These are phyloP conservation scores for Canariomyces notabilis DNA, from an alignment of 2,329 filamentous ascomycete genomes.

Conservation along the genomic window DNA sequence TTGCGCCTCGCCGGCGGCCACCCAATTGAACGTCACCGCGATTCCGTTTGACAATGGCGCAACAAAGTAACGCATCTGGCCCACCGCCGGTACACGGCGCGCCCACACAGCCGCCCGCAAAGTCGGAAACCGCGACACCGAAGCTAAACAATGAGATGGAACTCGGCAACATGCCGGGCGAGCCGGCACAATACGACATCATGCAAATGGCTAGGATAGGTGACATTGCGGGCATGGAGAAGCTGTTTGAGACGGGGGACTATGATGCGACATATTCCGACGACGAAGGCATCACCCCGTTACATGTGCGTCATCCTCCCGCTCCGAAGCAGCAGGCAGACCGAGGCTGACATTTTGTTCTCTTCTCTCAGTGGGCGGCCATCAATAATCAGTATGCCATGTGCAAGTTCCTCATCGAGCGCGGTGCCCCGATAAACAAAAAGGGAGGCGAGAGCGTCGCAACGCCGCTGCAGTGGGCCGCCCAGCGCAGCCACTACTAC, in stretches of 20 bases:
- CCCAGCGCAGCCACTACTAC: slow-evolving; percentile 94
- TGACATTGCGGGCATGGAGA: slow-evolving; percentile 81
- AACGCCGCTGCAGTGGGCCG: slow-evolving; percentile 94
- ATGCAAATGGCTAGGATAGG: slow-evolving; percentile 93
- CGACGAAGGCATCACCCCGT: slow-evolving; percentile 87
- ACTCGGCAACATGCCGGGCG: slow-evolving; percentile 45
- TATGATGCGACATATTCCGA: slow-evolving; percentile 80
- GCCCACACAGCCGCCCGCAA: slow-evolving; percentile 52
- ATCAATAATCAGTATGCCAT: slow-evolving; percentile 98
- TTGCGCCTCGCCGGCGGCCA: neutral
- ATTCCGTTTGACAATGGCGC: slow-evolving; percentile 40
- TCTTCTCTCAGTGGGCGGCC: slow-evolving; percentile 73
- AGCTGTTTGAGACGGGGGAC: slow-evolving; percentile 77
- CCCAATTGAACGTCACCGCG: no score
- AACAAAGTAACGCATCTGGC: slow-evolving; percentile 36
- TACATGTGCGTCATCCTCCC: slow-evolving; percentile 64
- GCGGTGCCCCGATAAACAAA: slow-evolving; percentile 84
- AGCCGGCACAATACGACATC: slow-evolving; percentile 65
- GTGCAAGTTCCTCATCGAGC: slow-evolving; percentile 86
- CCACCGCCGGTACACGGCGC: slow-evolving; percentile 37
- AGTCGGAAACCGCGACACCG: slow-evolving; percentile 33
- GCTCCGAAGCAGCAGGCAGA: neutral
- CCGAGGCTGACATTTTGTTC: neutral
- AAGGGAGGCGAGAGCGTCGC: slow-evolving; percentile 94
- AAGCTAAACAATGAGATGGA: slow-evolving; percentile 55